Evolutionary conservation across 2,329 filamentous ascomycete genomes (phyloP).

Genomic region (Coniochaeta sp.): DNA sequence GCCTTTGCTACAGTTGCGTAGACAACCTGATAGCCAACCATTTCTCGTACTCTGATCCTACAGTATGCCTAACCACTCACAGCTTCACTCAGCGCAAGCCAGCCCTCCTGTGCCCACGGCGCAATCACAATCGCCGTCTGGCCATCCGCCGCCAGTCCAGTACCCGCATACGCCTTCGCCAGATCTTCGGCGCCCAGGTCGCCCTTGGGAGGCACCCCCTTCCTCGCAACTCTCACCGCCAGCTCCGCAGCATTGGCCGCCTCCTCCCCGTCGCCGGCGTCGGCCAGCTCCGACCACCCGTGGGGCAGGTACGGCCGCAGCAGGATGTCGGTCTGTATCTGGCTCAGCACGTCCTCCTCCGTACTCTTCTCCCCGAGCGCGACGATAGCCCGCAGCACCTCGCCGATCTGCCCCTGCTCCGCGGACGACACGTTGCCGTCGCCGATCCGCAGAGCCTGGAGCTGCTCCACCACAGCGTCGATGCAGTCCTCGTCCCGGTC

Average conservation of each 20-base stretch:
- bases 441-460: constrained; percentile 62
- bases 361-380: constrained; percentile 42
- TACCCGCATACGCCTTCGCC: constrained; percentile 66
- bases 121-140: constrained; percentile 72
- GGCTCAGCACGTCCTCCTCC: constrained; percentile 46
- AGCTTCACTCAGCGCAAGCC: constrained; percentile 47
- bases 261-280: constrained; percentile 19
- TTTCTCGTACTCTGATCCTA: too few relatives aligned
- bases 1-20: neutral
- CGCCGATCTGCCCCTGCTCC: constrained; percentile 64
- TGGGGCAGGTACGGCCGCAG: constrained; percentile 71
- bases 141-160: constrained; percentile 63
- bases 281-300: constrained; percentile 66
- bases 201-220: constrained; percentile 66
- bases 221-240: constrained; percentile 71
- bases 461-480: constrained; percentile 72
- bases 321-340: constrained; percentile 72
- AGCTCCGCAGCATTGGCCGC: constrained; percentile 58
- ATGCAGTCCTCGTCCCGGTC: constrained; percentile 73
- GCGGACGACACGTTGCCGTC: constrained; percentile 48
- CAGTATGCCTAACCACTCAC: constrained; percentile 10
- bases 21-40: neutral
- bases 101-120: constrained; percentile 66
- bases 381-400: constrained; percentile 69
- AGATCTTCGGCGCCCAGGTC: constrained; percentile 62